These are phyloP conservation scores for Barnettozyma botsteinii DNA, from an alignment of 805 yeast genomes.

Conservation along the genomic window DNA sequence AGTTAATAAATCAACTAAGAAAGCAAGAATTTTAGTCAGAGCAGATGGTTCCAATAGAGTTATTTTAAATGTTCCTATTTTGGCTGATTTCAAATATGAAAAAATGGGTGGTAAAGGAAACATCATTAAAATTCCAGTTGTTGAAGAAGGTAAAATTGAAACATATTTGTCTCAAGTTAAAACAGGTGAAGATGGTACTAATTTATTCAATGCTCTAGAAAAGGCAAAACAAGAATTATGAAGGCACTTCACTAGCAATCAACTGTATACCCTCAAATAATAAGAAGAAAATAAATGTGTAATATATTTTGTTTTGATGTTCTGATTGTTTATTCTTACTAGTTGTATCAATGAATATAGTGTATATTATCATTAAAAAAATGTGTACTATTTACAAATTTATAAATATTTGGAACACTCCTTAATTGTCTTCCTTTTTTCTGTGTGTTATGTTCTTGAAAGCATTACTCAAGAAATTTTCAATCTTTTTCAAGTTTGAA, in stretches of 20 bases:
- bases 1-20: slow-evolving; percentile 49
- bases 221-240: slow-evolving; percentile 12
- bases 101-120: slow-evolving; percentile 55
- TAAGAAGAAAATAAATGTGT: no score
- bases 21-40: slow-evolving; percentile 69
- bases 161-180: slow-evolving; percentile 75
- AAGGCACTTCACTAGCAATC: no score
- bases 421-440: neutral
- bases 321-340: no score
- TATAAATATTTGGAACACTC: neutral
- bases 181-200: slow-evolving; percentile 61
- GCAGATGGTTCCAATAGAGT: slow-evolving; percentile 87
- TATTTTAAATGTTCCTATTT: slow-evolving; percentile 59
- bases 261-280: no score
- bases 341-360: no score
- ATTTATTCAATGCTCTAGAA: slow-evolving; percentile 34
- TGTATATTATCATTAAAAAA: no score
- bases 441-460: slow-evolving; percentile 35
- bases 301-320: no score
- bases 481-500: slow-evolving; percentile 45
- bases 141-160: slow-evolving; percentile 51
- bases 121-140: slow-evolving; percentile 59
- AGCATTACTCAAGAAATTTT: slow-evolving; percentile 45
- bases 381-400: neutral
- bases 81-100: slow-evolving; percentile 53